Conservation (phyloP, 176 grass and related monocot genomes). For the Areca catechu region DNA sequence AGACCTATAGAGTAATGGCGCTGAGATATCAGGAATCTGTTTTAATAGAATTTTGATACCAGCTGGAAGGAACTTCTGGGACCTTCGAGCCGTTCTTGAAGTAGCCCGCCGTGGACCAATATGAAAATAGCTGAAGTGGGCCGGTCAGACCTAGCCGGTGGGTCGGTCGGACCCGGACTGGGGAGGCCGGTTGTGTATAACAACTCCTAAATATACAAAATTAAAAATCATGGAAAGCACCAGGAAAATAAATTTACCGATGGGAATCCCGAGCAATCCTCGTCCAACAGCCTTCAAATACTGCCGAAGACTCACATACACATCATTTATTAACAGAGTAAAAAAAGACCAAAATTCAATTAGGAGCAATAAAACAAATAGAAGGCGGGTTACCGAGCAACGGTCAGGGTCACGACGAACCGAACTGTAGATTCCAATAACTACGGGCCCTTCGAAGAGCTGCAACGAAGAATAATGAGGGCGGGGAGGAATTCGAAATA, state of each 20-base stretch:
- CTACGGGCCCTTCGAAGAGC: constrained; percentile 57
- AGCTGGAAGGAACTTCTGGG: no score
- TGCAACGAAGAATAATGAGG: constrained; percentile 6
- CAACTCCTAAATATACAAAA: not conserved
- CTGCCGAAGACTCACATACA: constrained; percentile 32
- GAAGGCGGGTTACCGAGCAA: constrained; percentile 39
- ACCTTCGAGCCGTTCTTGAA: no score
- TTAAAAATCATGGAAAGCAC: not conserved
- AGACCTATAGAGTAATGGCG: no score
- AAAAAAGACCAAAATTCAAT: not conserved
- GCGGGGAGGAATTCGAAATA: no score
- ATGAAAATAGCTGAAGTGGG: no score
- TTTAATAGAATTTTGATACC: no score
- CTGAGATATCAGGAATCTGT: no score
- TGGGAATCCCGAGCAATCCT: constrained; percentile 51
- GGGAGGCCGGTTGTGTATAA: no score
- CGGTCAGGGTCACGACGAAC: constrained; percentile 37
- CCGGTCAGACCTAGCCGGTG: no score
- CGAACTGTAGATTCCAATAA: constrained; percentile 56
- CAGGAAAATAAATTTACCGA: constrained; percentile 34
- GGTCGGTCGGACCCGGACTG: no score
- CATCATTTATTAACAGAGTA: not conserved
- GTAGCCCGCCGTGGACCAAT: no score
- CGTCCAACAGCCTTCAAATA: constrained; percentile 37
- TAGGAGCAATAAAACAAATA: constrained; percentile 7